Base-by-base conservation (phyloP, 1,139 yeast species). In the Zygoascus hellenicus region DNA sequence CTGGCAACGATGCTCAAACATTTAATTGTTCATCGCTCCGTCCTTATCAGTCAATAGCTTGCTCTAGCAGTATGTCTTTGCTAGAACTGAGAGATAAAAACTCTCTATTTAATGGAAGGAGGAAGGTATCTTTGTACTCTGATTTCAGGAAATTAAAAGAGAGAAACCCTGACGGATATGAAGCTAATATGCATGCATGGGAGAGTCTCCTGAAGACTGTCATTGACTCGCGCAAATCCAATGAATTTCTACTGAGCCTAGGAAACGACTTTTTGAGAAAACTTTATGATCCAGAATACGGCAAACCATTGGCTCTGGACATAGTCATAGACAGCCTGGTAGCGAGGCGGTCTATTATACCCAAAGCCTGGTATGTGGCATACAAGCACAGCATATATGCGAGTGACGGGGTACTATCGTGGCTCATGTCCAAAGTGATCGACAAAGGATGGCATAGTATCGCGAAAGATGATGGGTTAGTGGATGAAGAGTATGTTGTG, bases 141-240 rank as follows among this genome's bases (percentile, higher is more conserved):
- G 77, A 83, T 60, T 83, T 82, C 58, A 61, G 67, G 6, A 68
- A 70, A 9, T 69, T 79, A 33, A 69, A 71, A 55, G 75, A 71
- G 9, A 57, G 74, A 17, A 84, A 84, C 58, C 77, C 76, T 1
- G 89, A 81, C 52, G 94, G 94, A 1, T 83, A 70, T 54, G 77
- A 72, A 34, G 92, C 92, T 19, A 84, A 84, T 58, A 54, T 83
- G n/a, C 62, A 64, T 2, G 83, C 88, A 1, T 84, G 94, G 94
- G 65, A 62, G 43, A 53, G 58, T 2, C 63, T 68, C 2, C 58
- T 75, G 11, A 38, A 30, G 9, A 59, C 60, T 31, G 57, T 65
- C 33, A 48, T 63, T 9, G 40, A 44, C 40, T 33, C 43, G 13
- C 45, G 48, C 38, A 28, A 46, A 19, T 32, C 36, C 3, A 34